These are phyloP conservation scores for Pontederia crassipes DNA, from an alignment of 176 grass and related monocot species.

Conservation along the genomic window DNA sequence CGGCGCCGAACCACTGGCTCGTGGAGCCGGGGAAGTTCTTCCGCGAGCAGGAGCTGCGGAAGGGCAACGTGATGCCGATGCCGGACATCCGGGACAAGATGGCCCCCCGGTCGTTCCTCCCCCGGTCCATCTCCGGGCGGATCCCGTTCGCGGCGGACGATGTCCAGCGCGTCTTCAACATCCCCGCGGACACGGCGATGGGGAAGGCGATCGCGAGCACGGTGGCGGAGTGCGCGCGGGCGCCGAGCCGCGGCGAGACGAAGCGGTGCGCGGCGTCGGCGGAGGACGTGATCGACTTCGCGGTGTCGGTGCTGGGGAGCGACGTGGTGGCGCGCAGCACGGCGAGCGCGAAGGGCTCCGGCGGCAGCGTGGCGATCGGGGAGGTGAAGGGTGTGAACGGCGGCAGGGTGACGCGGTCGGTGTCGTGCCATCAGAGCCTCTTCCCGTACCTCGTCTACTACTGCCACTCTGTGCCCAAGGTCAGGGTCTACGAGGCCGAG, in stretches of 20 bases:
- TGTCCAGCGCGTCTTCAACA: background rate
- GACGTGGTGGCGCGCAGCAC: conserved; percentile 1
- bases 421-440: conserved; percentile 3
- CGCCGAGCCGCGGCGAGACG: background rate
- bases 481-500: conserved; percentile 1
- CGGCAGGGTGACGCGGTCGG: background rate
- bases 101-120: conserved; percentile 3
- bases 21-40: conserved; percentile 10
- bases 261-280: conserved; percentile 4
- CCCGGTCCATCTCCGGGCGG: background rate
- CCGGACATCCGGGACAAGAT: conserved; percentile 8
- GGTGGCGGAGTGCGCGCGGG: background rate
- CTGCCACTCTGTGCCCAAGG: background rate
- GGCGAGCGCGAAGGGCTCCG: background rate
- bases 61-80: conserved; percentile 2
- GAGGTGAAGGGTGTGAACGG: background rate
- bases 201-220: conserved; percentile 1
- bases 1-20: background rate
- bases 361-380: background rate
- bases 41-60: background rate
- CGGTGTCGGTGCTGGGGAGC: background rate
- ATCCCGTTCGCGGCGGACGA: background rate
- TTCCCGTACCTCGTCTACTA: conserved; percentile 1
- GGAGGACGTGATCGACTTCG: conserved; percentile 13
- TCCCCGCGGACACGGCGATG: background rate